These are phyloP conservation scores for Fusarium sp. DNA, from an alignment of 2,329 filamentous ascomycete species.

Conservation along the genomic window DNA sequence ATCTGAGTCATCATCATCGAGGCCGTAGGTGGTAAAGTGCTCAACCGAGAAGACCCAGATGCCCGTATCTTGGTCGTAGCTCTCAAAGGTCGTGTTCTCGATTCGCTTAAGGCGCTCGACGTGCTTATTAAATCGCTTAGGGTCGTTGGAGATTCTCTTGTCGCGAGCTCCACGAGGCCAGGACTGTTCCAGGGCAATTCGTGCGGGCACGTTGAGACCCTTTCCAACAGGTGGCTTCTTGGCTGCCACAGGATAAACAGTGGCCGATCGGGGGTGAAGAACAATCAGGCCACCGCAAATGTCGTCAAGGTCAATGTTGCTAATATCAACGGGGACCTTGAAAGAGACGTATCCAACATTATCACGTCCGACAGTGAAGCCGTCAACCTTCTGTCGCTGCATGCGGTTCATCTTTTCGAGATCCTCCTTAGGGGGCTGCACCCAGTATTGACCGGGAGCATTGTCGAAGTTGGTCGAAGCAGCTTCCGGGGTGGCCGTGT, in stretches of 20 bases:
- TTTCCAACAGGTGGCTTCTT: conserved; percentile 88
- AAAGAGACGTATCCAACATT: conserved; percentile 87
- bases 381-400: conserved; percentile 78
- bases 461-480: conserved; percentile 51
- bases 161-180: conserved; percentile 80
- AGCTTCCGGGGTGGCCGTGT: conserved; percentile 45
- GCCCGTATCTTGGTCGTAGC: conserved; percentile 83
- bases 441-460: conserved; percentile 86
- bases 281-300: conserved; percentile 82
- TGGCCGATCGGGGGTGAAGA: conserved; percentile 82
- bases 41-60: conserved; percentile 94
- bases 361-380: conserved; percentile 85
- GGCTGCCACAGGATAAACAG: conserved; percentile 82
- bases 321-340: conserved; percentile 85
- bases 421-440: conserved; percentile 79
- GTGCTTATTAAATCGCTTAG: conserved; percentile 82
- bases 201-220: conserved; percentile 91
- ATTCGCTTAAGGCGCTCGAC: conserved; percentile 84
- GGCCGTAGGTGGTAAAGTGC: conserved; percentile 95
- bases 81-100: conserved; percentile 82
- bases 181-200: conserved; percentile 89
- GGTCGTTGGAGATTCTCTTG: conserved; percentile 64
- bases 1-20: conserved; percentile 80
- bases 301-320: conserved; percentile 81
- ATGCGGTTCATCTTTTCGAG: conserved; percentile 83